These are phyloP conservation scores for Aspergillus biplanus DNA, from an alignment of 495 filamentous ascomycete species.

Conservation along the genomic window DNA sequence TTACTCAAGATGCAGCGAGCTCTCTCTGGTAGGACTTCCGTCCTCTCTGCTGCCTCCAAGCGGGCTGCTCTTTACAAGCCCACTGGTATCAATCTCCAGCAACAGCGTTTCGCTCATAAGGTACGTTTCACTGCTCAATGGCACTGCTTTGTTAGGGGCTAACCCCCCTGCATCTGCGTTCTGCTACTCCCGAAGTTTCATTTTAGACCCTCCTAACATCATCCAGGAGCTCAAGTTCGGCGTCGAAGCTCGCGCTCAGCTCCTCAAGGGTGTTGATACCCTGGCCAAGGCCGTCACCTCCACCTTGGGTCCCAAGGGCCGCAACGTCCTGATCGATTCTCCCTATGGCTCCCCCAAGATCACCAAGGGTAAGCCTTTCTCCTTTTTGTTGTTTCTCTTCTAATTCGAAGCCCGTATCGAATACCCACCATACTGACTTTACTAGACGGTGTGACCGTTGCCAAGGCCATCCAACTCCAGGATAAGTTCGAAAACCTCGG, in stretches of 20 bases:
- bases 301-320: conserved; percentile 95
- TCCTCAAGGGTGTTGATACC: conserved; percentile 94
- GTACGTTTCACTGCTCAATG: conserved; percentile 48
- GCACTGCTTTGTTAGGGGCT: conserved; percentile 11
- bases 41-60: conserved; percentile 70
- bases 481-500: conserved; percentile 99
- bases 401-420: background rate
- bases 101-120: conserved; percentile 94
- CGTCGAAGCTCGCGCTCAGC: conserved; percentile 85
- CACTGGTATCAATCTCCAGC: conserved; percentile 68
- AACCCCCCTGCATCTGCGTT: conserved; percentile 13
- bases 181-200: conserved; percentile 28
- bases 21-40: conserved; percentile 68
- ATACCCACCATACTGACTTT: conserved; percentile 33
- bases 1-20: conserved; percentile 71
- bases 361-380: conserved; percentile 79
- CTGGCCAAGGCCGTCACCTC: conserved; percentile 95
- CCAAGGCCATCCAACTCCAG: conserved; percentile 87
- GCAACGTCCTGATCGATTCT: conserved; percentile 97
- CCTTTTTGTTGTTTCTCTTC: conserved; percentile 7
- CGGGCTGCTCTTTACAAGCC: conserved; percentile 50
- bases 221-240: conserved; percentile 95
- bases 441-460: conserved; percentile 91
- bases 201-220: conserved; percentile 29
- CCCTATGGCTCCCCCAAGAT: conserved; percentile 98